phyloP scores from a whole-genome alignment of 2,329 filamentous ascomycete genomes.

The Cyclaneusma minus region DNA sequence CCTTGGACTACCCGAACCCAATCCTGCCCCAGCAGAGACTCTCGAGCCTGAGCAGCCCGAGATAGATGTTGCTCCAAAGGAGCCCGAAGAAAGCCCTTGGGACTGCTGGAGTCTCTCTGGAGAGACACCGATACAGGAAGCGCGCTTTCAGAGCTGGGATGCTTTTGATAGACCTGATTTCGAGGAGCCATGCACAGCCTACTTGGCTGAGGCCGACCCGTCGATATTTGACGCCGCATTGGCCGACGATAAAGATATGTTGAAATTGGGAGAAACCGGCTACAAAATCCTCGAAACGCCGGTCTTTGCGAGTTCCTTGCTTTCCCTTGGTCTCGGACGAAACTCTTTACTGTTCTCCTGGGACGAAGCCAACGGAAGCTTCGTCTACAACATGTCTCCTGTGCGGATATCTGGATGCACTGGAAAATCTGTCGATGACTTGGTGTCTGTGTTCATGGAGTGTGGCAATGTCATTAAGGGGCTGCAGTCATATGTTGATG shows the following conservation, averaged over 20 bases:
- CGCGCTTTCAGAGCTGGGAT: constrained; percentile 52
- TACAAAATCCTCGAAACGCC: constrained; percentile 29
- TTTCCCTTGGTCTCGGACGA: constrained; percentile 53
- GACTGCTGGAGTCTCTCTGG: constrained; percentile 33
- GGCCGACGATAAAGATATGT: constrained; percentile 23
- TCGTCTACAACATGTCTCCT: constrained; percentile 29
- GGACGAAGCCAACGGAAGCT: constrained; percentile 33
- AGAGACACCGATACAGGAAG: constrained; percentile 14
- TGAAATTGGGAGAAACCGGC: constrained; percentile 22
- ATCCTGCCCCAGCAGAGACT: constrained; percentile 1
- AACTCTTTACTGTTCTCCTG: constrained; percentile 58
- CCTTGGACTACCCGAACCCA: constrained; percentile 8
- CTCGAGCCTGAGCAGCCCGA: constrained; percentile 1
- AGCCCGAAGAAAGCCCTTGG: constrained; percentile 5
- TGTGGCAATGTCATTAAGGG: constrained; percentile 19
- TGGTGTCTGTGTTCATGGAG: constrained; percentile 21
- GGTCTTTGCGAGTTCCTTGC: constrained; percentile 39
- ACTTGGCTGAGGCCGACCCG: constrained; percentile 55
- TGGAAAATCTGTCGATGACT: constrained; percentile 34
- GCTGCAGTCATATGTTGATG: constrained; percentile 16
- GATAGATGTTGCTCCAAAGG: constrained; percentile 12
- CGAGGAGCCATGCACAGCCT: constrained; percentile 27
- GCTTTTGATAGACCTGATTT: constrained; percentile 34
- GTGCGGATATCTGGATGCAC: constrained; percentile 31
- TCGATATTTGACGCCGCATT: constrained; percentile 49